Evolutionary conservation across 1,284 basidiomycete species (phyloP).

Genomic region (Termitomyces sp.): DNA sequence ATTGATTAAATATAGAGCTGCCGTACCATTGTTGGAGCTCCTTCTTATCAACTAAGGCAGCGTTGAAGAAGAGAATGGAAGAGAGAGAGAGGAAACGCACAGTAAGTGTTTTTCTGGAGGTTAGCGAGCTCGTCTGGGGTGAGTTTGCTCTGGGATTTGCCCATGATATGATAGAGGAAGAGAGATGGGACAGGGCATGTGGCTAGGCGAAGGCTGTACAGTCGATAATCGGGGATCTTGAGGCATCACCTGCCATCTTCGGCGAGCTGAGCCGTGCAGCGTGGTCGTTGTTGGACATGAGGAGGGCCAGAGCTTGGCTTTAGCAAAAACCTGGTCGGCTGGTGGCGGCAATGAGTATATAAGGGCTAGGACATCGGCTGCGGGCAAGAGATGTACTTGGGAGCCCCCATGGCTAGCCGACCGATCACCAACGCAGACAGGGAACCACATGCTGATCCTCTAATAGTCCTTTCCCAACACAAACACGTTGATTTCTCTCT

Average conservation of each 20-base stretch:
- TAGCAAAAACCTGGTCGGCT: slow-evolving; percentile 16
- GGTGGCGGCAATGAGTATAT: slow-evolving; percentile 18
- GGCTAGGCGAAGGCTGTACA: slow-evolving; percentile 20
- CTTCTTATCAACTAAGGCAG: slow-evolving; percentile 89
- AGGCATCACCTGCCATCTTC: slow-evolving; percentile 22
- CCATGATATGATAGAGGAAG: slow-evolving; percentile 50
- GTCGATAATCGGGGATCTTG: slow-evolving; percentile 12
- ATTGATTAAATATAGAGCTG: slow-evolving; percentile 9
- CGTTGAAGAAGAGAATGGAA: slow-evolving; percentile 16
- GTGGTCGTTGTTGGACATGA: slow-evolving; percentile 23
- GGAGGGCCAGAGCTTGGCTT: slow-evolving; percentile 16
- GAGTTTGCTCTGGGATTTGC: slow-evolving; percentile 96
- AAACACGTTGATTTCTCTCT: slow-evolving; percentile 20
- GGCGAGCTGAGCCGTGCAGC: slow-evolving; percentile 20
- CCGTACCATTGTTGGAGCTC: slow-evolving; percentile 95
- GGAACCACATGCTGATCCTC: slow-evolving; percentile 45
- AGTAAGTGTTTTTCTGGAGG: slow-evolving; percentile 98
- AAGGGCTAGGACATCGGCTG: slow-evolving; percentile 11
- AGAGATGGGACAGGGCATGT: slow-evolving; percentile 14
- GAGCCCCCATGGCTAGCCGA: slow-evolving; percentile 24
- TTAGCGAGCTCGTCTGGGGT: slow-evolving; percentile 93
- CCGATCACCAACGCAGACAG: slow-evolving; percentile 41
- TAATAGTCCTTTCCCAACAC: slow-evolving; percentile 35
- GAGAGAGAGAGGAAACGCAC: slow-evolving; percentile 48
- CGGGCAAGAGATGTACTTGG: not conserved